Base-by-base conservation (phyloP, 345 rosid genomes). In the Populus simonii region DNA sequence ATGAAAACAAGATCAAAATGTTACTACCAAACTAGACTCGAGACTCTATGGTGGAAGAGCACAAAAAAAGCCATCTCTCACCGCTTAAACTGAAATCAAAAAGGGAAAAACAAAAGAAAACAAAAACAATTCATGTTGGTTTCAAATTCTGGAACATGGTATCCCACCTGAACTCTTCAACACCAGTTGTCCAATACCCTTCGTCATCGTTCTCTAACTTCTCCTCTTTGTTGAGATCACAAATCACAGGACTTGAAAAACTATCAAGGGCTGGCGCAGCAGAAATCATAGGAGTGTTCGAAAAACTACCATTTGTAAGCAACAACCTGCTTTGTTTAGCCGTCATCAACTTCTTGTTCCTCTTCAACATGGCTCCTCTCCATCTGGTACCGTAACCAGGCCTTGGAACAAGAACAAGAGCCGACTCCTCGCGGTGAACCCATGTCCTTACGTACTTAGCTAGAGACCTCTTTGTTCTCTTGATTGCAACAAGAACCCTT, bases 141-240 rank as follows among this genome's bases (percentile, higher is more conserved):
- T 92, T 95, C 59, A 95, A 76, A 76, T 95, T 85, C 79, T 95
- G 98, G 79, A 95, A 95, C 99, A 95, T 91, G 2, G 97, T 72
- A 82, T 92, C 98, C 99, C 99, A 95, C 84, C 91, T 90, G 80
- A 90, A 84, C 70, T 86, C 94, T 88, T 89, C 90, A 68, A 84
- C 87, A 12, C 81, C 87, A 63, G 84, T 78, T 53, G 88, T 81
- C 87, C 94, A 89, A 47, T 86, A 87, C 20, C 88, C 77, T 72
- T 84, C 85, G 59, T 83, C 79, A 71, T 83, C 79, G 7, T 71
- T 82, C 16, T 33, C 87, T 12, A 66, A 29, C 72, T 82, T 83
- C 57, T 89, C 90, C 15, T 88, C 88, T 66, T 83, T 83, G 8
- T 75, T 77, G 74, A 81, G 72, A 77, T 87, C 93, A 74, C 73